These are phyloP conservation scores for Alternaria angustiovoidea DNA, from an alignment of 2,329 filamentous ascomycete genomes.

Conservation along the genomic window DNA sequence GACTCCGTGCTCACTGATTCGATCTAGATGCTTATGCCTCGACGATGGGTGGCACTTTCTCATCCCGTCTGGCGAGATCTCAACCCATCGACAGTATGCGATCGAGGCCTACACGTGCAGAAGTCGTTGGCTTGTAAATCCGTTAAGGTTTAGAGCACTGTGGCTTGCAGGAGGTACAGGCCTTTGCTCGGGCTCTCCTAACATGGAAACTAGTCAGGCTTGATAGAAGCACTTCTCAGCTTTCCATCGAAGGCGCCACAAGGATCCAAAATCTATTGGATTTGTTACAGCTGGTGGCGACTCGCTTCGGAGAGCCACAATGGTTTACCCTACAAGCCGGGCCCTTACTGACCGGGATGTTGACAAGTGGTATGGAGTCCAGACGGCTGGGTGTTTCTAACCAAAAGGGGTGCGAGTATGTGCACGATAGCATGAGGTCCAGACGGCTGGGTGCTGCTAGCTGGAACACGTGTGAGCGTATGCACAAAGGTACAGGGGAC, in stretches of 20 bases:
- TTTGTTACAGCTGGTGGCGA: not conserved
- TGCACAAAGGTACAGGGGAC: not conserved
- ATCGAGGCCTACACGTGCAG: not conserved
- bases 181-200: not conserved
- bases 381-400: not conserved
- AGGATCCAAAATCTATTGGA: not conserved
- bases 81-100: not conserved
- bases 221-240: not conserved
- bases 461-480: too few species aligned
- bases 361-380: not conserved
- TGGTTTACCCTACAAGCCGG: not conserved
- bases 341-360: not conserved
- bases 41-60: not conserved
- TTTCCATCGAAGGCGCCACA: not conserved
- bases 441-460: too few species aligned
- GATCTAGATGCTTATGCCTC: not conserved
- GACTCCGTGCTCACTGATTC: not conserved
- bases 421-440: not conserved
- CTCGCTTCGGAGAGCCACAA: not conserved
- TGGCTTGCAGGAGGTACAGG: not conserved
- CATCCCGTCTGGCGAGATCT: not conserved
- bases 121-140: not conserved
- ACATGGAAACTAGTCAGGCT: not conserved
- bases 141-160: not conserved
- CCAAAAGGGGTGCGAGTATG: not conserved